Conservation (phyloP, 2,329 filamentous ascomycete genomes). For the Botrytis porri region DNA sequence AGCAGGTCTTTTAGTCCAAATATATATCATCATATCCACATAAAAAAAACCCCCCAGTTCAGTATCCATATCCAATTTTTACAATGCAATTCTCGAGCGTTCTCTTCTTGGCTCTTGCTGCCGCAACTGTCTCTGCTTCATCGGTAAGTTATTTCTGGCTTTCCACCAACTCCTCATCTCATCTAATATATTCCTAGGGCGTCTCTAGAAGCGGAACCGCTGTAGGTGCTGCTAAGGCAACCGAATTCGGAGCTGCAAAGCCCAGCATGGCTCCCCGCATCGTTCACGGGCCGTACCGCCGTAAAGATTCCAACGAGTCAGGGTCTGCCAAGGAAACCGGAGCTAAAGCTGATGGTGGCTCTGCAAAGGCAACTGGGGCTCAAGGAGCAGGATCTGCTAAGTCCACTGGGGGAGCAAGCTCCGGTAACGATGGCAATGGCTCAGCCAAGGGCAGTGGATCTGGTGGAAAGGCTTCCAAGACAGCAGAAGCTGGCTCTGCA, state of each 20-base stretch:
- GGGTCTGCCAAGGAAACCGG: neutral
- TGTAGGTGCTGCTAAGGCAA: neutral
- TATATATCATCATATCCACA: neutral
- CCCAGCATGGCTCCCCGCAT: neutral
- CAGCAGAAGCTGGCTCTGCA: neutral
- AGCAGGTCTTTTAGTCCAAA: neutral
- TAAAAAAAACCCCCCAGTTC: too few species aligned
- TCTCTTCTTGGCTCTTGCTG: constrained; percentile 30
- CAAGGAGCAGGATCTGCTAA: constrained; percentile 3
- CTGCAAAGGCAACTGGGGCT: neutral
- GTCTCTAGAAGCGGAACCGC: neutral
- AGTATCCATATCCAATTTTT: constrained; percentile 21
- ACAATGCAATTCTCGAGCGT: constrained; percentile 34
- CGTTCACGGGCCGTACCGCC: neutral
- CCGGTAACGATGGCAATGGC: neutral
- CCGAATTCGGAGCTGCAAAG: constrained; percentile 10
- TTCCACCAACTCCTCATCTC: neutral
- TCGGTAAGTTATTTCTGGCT: constrained; percentile 16
- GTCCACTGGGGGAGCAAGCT: neutral
- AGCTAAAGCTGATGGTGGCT: neutral
- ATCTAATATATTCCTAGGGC: constrained; percentile 18
- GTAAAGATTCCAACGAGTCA: neutral
- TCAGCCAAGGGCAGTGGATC: neutral
- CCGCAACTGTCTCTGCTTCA: constrained; percentile 27
- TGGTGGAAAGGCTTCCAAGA: neutral